Evolutionary conservation across 1,284 basidiomycete species (phyloP), one percentile per base, ranked within the genome.

Genomic region (Gastroboletus turbinatus): DNA sequence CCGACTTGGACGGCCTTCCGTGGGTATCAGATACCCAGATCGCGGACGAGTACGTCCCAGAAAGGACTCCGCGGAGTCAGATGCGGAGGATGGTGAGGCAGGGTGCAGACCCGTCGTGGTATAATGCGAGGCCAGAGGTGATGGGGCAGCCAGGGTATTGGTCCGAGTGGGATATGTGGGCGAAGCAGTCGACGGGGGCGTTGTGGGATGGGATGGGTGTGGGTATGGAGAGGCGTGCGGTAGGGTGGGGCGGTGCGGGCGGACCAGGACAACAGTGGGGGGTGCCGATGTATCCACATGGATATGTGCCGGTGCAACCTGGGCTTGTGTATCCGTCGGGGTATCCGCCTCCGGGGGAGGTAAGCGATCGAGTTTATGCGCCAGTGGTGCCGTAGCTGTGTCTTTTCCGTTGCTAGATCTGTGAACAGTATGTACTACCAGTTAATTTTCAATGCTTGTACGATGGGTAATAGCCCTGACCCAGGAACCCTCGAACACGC

Each of bases 161-260:
- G 61, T 43, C 60, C 1, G 54, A 63, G 44, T 70, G 68, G 66
- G 68, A 70, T 32, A 50, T 48, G 59, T 69, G 59, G 60, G 68
- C 68, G 23, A 61, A 58, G 52, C 64, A 67, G 33, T 61, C 66
- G 17, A 21, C 56, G 46, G 65, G 54, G 38, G 49, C 1, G 23
- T 21, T 70, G 44, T 51, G 38, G 56, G 46, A 36, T 8, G 63
- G 53, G 19, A 21, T 25, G 29, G 6, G 30, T 21, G 53, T 27
- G n/a, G 29, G 39, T 0, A 25, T n/a, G n/a, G n/a, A n/a, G n/a
- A n/a, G 36, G 9, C 49, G n/a, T 38, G 35, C 11, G 6, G 46
- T 32, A 2, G 43, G 50, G 5, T 38, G 46, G 49, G 36, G 19
- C 2, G 53, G 43, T 47, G 23, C 27, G 19, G 53, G 27, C 9